Conservation (phyloP, 2,329 filamentous ascomycete species). For the Apiospora kogelbergensis region DNA sequence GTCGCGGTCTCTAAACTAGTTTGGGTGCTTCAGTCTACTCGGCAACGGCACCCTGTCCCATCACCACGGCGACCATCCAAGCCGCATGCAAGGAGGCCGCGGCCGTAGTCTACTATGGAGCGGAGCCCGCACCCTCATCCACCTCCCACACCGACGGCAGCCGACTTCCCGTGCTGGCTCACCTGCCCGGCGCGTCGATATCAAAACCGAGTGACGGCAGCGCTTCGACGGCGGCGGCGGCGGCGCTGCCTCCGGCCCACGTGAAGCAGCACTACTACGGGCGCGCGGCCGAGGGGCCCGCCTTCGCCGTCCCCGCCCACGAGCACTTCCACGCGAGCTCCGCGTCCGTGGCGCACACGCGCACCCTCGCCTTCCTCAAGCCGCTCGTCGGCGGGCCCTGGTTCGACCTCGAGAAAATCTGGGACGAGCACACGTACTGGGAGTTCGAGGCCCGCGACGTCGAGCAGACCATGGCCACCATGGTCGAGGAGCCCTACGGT, state of each 20-base stretch:
- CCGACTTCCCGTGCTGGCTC: slow-evolving; percentile 14
- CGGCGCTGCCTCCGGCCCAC: background rate
- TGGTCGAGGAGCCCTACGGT: slow-evolving; percentile 72
- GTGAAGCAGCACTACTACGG: slow-evolving; percentile 41
- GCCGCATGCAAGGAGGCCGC: slow-evolving; percentile 21
- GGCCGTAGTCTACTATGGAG: slow-evolving; percentile 19
- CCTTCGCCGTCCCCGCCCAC: slow-evolving; percentile 49
- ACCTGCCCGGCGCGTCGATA: slow-evolving; percentile 11
- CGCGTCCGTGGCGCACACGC: slow-evolving; percentile 64
- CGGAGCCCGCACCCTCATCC: background rate
- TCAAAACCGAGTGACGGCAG: background rate
- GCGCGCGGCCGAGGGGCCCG: slow-evolving; percentile 40
- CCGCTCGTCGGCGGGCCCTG: slow-evolving; percentile 60
- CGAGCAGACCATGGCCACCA: slow-evolving; percentile 75
- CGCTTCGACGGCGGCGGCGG: background rate
- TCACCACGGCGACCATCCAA: slow-evolving; percentile 20
- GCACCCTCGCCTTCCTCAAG: slow-evolving; percentile 66
- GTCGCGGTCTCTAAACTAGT: background rate
- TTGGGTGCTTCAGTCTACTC: slow-evolving; percentile 15
- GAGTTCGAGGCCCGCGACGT: slow-evolving; percentile 71
- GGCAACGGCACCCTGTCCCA: slow-evolving; percentile 3
- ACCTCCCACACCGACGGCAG: background rate
- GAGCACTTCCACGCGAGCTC: slow-evolving; percentile 50
- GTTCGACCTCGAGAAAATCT: slow-evolving; percentile 75
- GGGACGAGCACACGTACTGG: slow-evolving; percentile 74